These are phyloP conservation scores for Cudoniella acicularis DNA, from an alignment of 495 filamentous ascomycete species.

Conservation along the genomic window DNA sequence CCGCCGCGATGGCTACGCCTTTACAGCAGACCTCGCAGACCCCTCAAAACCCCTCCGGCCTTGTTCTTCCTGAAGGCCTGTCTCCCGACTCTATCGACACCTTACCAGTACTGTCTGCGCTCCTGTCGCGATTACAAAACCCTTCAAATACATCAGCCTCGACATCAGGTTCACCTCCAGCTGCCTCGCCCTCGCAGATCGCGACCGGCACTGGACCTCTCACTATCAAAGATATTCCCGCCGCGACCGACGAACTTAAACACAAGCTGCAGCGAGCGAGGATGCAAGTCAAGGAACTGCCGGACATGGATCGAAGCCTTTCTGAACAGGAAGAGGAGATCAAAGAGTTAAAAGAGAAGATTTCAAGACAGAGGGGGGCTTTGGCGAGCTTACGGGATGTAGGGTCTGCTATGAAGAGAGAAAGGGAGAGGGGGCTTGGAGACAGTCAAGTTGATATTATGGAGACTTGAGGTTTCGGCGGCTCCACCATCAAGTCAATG, in stretches of 20 bases:
- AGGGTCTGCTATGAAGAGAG: conserved; percentile 33
- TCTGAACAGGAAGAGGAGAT: conserved; percentile 83
- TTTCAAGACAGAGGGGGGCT: conserved; percentile 55
- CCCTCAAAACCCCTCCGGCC: conserved; percentile 22
- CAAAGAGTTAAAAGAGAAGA: conserved; percentile 62
- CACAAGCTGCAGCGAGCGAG: conserved; percentile 78
- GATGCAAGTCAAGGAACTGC: conserved; percentile 60
- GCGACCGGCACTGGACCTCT: conserved; percentile 24
- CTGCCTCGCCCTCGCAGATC: conserved; percentile 26
- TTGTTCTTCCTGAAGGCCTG: conserved; percentile 39
- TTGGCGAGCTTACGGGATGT: conserved; percentile 39
- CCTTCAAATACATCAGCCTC: conserved; percentile 16
- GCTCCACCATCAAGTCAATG: too few relatives aligned
- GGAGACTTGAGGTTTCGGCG: conserved; percentile 15
- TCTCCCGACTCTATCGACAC: conserved; percentile 73
- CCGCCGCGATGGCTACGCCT: conserved; percentile 24
- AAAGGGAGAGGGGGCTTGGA: conserved; percentile 25
- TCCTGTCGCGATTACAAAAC: conserved; percentile 64
- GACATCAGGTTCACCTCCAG: conserved; percentile 30
- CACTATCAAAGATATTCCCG: conserved; percentile 64
- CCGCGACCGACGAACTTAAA: conserved; percentile 68
- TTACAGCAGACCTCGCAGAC: conserved; percentile 16
- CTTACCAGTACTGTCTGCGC: conserved; percentile 72
- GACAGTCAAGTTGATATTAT: conserved; percentile 6
- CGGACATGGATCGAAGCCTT: conserved; percentile 68